phyloP scores from a whole-genome alignment of 2,329 filamentous ascomycete genomes.

The Cladosporium sphaerospermum region DNA sequence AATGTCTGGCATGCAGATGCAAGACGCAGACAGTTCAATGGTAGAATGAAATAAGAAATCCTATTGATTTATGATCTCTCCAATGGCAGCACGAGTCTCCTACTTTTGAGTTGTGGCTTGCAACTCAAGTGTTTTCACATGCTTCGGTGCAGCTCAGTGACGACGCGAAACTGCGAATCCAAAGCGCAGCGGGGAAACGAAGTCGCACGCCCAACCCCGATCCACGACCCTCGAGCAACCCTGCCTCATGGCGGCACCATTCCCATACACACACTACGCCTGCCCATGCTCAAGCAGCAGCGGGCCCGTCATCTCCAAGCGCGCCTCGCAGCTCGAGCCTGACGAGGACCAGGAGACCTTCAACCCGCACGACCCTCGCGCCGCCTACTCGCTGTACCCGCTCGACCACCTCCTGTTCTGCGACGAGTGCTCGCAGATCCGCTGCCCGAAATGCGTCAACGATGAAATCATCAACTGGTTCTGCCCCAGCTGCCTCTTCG shows the following conservation, averaged over 20 bases:
- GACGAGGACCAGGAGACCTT: conserved; percentile 72
- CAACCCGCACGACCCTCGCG: conserved; percentile 74
- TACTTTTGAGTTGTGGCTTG: no score
- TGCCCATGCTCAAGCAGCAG: conserved; percentile 54
- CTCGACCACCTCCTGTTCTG: conserved; percentile 93
- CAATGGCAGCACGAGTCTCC: no score
- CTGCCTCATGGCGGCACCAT: conserved; percentile 4
- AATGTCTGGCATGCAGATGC: no score
- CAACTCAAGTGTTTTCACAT: not conserved
- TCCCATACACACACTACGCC: conserved; percentile 59
- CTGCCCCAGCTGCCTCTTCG: conserved; percentile 91
- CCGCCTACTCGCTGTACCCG: conserved; percentile 88
- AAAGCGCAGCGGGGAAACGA: not conserved
- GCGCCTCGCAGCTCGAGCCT: conserved; percentile 26
- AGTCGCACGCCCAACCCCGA: not conserved
- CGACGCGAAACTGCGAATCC: no score
- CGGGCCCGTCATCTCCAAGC: conserved; percentile 28
- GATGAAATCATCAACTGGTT: conserved; percentile 95
- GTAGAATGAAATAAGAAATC: no score
- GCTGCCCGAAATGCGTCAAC: conserved; percentile 82
- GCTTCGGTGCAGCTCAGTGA: not conserved
- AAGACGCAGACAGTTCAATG: no score
- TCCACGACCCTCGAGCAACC: not conserved
- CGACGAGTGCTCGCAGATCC: conserved; percentile 94
- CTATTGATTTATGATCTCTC: no score